phyloP scores from a whole-genome alignment of 2,329 filamentous ascomycete genomes.

The Parasarocladium wereldwijsianum region DNA sequence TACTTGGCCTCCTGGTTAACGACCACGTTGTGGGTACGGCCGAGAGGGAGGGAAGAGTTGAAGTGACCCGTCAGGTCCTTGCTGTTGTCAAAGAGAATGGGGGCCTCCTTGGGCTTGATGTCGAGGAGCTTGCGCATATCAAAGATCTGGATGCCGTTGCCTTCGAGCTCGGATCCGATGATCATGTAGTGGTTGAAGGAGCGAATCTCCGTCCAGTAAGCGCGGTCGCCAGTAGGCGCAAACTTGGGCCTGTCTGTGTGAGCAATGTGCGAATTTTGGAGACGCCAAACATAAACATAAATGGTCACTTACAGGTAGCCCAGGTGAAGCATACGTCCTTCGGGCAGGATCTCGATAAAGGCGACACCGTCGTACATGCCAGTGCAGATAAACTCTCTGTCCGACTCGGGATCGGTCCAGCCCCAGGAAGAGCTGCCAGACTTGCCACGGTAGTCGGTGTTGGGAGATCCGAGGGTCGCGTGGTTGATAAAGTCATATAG shows the following conservation, averaged over 20 bases:
- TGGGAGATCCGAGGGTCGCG: slow-evolving; percentile 29
- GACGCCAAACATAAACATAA: background rate
- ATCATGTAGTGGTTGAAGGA: slow-evolving; percentile 18
- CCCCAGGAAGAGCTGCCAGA: slow-evolving; percentile 21
- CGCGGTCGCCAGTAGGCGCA: slow-evolving; percentile 6
- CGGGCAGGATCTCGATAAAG: slow-evolving; percentile 26
- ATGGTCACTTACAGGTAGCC: slow-evolving; percentile 21
- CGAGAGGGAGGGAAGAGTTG: slow-evolving; percentile 13
- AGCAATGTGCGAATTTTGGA: background rate
- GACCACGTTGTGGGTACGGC: slow-evolving; percentile 33
- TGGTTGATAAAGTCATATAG: slow-evolving; percentile 39
- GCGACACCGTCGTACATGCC: slow-evolving; percentile 23
- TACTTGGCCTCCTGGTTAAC: slow-evolving; percentile 29
- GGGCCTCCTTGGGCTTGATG: slow-evolving; percentile 21
- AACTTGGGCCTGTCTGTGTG: slow-evolving; percentile 5
- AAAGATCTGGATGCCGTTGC: slow-evolving; percentile 45
- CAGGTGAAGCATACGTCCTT: slow-evolving; percentile 26
- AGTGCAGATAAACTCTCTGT: slow-evolving; percentile 12
- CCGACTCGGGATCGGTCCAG: slow-evolving; percentile 24
- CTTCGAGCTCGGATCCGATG: slow-evolving; percentile 22
- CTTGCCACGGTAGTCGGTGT: slow-evolving; percentile 9
- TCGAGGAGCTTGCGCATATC: slow-evolving; percentile 32
- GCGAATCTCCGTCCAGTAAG: slow-evolving; percentile 20
- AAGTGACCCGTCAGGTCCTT: slow-evolving; percentile 19
- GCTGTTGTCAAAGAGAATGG: slow-evolving; percentile 14